Evolutionary conservation across 2,329 filamentous ascomycete species (phyloP).

Genomic region (Pseudogymnoascus sp.): DNA sequence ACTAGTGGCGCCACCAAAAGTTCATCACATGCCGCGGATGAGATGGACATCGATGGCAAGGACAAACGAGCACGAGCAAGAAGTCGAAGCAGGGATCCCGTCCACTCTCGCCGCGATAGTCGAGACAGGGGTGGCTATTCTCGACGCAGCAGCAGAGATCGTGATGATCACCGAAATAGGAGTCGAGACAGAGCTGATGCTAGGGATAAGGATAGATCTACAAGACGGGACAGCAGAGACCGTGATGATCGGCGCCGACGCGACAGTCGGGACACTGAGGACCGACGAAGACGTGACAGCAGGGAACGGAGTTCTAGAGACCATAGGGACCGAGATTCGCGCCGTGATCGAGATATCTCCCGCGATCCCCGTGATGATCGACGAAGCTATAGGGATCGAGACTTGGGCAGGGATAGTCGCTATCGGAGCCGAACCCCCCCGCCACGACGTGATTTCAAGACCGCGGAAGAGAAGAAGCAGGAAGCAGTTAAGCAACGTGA

Average conservation of each 20-base stretch:
- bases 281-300: conserved; percentile 25
- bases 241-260: conserved; percentile 20
- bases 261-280: conserved; percentile 24
- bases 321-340: conserved; percentile 1
- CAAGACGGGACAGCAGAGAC: conserved; percentile 19
- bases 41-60: background rate
- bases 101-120: conserved; percentile 18
- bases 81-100: conserved; percentile 24
- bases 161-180: conserved; percentile 7
- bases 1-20: background rate
- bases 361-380: background rate
- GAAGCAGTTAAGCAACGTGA: conserved; percentile 55
- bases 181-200: background rate
- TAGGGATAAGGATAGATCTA: conserved; percentile 18
- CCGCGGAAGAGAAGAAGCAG: conserved; percentile 40
- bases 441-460: conserved; percentile 9
- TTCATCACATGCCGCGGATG: background rate
- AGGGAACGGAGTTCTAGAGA: conserved; percentile 9
- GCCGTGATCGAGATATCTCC: conserved; percentile 8
- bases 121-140: conserved; percentile 10
- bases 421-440: conserved; percentile 3
- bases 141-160: conserved; percentile 14
- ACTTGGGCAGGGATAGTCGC: background rate
- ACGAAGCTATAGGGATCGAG: background rate
- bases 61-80: conserved; percentile 4